Conservation (phyloP, 257 asterid species). For the Solanum microdontum region DNA sequence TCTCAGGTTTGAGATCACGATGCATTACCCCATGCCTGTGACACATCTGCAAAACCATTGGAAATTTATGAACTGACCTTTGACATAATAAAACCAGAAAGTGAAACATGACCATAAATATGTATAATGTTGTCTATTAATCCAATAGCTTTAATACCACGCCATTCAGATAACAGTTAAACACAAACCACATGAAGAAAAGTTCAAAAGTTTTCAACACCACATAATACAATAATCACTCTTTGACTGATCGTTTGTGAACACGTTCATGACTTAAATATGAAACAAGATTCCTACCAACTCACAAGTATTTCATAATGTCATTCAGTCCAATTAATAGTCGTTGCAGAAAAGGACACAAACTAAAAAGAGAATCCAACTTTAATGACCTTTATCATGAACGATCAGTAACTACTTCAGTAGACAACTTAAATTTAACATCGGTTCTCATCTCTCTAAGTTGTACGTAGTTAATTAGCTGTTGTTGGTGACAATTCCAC, state of each 20-base stretch:
- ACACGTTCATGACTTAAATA: background rate
- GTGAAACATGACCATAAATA: background rate
- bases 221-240: background rate
- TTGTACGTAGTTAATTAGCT: background rate
- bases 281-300: background rate
- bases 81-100: background rate
- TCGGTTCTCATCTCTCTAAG: background rate
- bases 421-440: background rate
- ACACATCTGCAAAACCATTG: conserved; percentile 34
- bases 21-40: conserved; percentile 52
- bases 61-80: background rate
- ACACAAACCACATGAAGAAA: background rate
- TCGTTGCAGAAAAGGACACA: background rate
- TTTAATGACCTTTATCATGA: background rate
- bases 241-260: background rate
- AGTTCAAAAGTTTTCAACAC: background rate
- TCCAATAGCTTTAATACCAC: background rate
- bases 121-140: background rate
- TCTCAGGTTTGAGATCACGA: conserved; percentile 69
- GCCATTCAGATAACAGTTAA: background rate
- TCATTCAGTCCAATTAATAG: background rate
- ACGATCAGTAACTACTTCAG: background rate
- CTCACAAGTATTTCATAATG: background rate
- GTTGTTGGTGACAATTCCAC: background rate
- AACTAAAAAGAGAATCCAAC: background rate